Conservation (phyloP, 805 yeast genomes). For the Suhomyces sp. region DNA sequence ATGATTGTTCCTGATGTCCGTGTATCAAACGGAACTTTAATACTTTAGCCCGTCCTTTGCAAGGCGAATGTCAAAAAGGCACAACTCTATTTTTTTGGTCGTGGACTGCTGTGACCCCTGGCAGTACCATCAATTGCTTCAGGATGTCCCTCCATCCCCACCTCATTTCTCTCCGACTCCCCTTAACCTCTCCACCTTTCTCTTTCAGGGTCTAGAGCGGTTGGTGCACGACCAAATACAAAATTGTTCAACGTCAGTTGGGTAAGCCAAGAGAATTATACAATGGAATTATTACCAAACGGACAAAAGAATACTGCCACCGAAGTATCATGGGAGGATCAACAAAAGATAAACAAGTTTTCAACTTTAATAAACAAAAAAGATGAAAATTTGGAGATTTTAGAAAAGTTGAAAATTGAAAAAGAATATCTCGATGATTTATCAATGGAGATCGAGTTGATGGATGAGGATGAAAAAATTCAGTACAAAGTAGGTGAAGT, state of each 20-base stretch:
- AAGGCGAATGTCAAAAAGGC: too few relatives aligned
- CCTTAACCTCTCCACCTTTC: background rate
- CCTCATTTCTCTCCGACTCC: background rate
- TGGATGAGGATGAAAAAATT: slow-evolving; percentile 69
- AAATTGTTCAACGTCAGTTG: background rate
- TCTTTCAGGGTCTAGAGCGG: background rate
- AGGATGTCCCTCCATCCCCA: background rate
- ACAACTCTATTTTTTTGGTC: background rate
- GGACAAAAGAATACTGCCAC: slow-evolving; percentile 51
- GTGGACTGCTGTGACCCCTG: background rate
- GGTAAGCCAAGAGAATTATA: background rate
- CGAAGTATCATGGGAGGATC: slow-evolving; percentile 81
- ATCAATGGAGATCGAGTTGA: slow-evolving; percentile 76
- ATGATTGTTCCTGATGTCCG: too few relatives aligned
- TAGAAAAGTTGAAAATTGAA: slow-evolving; percentile 55
- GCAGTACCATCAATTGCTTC: too few relatives aligned
- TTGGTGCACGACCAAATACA: background rate
- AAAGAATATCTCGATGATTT: slow-evolving; percentile 89
- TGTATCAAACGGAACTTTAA: too few relatives aligned
- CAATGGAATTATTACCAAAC: slow-evolving; percentile 50
- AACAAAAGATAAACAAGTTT: slow-evolving; percentile 82
- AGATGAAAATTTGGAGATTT: slow-evolving; percentile 51
- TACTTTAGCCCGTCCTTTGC: background rate
- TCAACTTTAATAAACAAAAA: slow-evolving; percentile 75
- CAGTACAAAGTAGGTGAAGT: slow-evolving; percentile 81